Base-by-base conservation (phyloP, 306 rosid genomes). In the Vachellia pachyceras region DNA sequence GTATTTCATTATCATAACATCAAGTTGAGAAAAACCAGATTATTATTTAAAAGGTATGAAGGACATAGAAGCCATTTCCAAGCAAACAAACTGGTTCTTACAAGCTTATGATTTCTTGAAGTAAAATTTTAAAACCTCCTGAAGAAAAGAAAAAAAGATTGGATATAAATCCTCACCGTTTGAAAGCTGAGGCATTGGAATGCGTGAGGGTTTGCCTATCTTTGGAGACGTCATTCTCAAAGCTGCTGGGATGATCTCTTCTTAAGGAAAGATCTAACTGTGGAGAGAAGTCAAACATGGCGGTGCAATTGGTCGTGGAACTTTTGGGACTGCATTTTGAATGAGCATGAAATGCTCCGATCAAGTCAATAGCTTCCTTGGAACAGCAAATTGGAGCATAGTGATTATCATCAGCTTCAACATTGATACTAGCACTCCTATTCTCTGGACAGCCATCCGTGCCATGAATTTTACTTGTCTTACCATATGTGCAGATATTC, bases 161-260 rank as follows among this genome's bases (percentile, higher is more conserved):
- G 55, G 44, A 75, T 77, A 58, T 9, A 25, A 67, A 79, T 47
- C 69, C 83, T 69, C 84, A 93, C 99, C 97, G 80, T 57, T 93
- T 85, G 87, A 96, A 96, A 81, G 99, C 99, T 17, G 98, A 96
- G 58, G 88, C 89, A 82, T 89, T 86, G 49, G 98, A 96, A 69
- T 88, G 93, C 80, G 87, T 87, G 69, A 96, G 87, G 79, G 87
- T 83, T 18, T 80, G 87, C 86, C 88, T 86, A 77, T 90, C 94
- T 89, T 86, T 93, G 33, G 85, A 58, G 67, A 76, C 85, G 37
- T 76, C 87, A 83, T 85, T 90, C 80, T 92, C 92, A 67, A 80
- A 83, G 77, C 84, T 86, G 72, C 82, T 41, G 71, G 90, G 86
- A 81, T 77, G 80, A 73, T 88, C 86, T 79, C 97, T 84, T 92